These are phyloP conservation scores for Laburnicola sp. DNA, from an alignment of 2,329 filamentous ascomycete species.

Conservation along the genomic window DNA sequence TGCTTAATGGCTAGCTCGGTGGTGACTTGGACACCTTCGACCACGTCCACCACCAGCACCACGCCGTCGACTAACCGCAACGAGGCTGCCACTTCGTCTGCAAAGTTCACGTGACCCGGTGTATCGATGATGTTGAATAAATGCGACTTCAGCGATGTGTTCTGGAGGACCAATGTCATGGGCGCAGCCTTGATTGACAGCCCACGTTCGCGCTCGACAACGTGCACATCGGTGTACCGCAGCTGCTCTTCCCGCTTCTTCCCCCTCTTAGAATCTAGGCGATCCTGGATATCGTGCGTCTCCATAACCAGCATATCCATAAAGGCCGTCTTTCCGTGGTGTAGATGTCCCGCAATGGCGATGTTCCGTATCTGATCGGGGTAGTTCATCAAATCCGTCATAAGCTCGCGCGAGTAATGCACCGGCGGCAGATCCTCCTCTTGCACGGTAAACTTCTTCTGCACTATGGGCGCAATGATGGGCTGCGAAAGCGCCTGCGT, in stretches of 20 bases:
- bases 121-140: constrained; percentile 94
- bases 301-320: constrained; percentile 98
- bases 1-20: constrained; percentile 98
- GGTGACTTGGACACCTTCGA: constrained; percentile 98
- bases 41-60: constrained; percentile 90
- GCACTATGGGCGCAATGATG: constrained; percentile 88
- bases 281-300: constrained; percentile 83
- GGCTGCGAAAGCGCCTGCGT: constrained; percentile 89
- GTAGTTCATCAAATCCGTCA: constrained; percentile 95
- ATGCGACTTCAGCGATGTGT: constrained; percentile 90
- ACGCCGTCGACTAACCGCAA: constrained; percentile 88
- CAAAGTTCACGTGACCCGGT: constrained; percentile 97
- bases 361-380: constrained; percentile 93
- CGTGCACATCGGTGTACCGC: constrained; percentile 89
- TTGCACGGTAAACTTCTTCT: constrained; percentile 95
- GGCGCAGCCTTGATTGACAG: constrained; percentile 90
- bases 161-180: constrained; percentile 89
- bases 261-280: constrained; percentile 78
- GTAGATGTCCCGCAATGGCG: constrained; percentile 86
- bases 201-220: constrained; percentile 85
- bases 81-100: constrained; percentile 90
- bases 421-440: constrained; percentile 89
- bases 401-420: constrained; percentile 84
- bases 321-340: constrained; percentile 97
- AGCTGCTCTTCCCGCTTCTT: constrained; percentile 85